These are phyloP conservation scores for Pseudocercospora vitis DNA, from an alignment of 2,329 filamentous ascomycete genomes.

Conservation along the genomic window DNA sequence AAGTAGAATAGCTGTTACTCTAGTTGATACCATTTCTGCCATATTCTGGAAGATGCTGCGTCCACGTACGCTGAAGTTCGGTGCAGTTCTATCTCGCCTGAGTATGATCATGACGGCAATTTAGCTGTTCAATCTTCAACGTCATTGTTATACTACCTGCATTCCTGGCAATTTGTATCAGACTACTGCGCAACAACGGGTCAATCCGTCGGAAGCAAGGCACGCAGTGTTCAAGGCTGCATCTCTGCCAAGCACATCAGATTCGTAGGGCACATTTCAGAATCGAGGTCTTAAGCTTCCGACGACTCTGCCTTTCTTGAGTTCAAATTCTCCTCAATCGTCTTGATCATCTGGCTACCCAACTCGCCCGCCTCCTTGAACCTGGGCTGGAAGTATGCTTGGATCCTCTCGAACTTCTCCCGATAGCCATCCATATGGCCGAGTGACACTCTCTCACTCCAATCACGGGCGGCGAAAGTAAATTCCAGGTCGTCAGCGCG, in stretches of 20 bases:
- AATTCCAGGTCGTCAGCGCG: conserved; percentile 96
- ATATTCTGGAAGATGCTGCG: too few species aligned
- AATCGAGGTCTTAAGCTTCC: neutral
- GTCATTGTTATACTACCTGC: conserved; percentile 4
- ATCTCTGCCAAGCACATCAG: too few species aligned
- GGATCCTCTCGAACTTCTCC: conserved; percentile 86
- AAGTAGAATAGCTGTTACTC: neutral
- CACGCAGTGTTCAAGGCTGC: too few species aligned
- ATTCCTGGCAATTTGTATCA: too few species aligned
- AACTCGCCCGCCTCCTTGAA: conserved; percentile 84
- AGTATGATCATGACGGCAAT: too few species aligned
- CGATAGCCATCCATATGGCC: conserved; percentile 92
- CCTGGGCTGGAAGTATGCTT: conserved; percentile 85
- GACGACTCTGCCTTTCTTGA: conserved; percentile 1
- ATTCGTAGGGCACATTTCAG: too few species aligned
- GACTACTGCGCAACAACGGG: neutral
- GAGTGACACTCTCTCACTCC: conserved; percentile 89
- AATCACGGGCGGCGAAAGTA: conserved; percentile 91
- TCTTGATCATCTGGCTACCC: conserved; percentile 96
- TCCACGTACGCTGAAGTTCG: neutral
- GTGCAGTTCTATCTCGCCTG: too few species aligned
- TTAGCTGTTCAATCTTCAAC: neutral
- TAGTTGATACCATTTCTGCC: neutral
- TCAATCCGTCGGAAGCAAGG: conserved; percentile 4
- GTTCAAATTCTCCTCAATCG: conserved; percentile 76